Conservation (phyloP, 1,284 basidiomycete species). For the Ganoderma lucidum region DNA sequence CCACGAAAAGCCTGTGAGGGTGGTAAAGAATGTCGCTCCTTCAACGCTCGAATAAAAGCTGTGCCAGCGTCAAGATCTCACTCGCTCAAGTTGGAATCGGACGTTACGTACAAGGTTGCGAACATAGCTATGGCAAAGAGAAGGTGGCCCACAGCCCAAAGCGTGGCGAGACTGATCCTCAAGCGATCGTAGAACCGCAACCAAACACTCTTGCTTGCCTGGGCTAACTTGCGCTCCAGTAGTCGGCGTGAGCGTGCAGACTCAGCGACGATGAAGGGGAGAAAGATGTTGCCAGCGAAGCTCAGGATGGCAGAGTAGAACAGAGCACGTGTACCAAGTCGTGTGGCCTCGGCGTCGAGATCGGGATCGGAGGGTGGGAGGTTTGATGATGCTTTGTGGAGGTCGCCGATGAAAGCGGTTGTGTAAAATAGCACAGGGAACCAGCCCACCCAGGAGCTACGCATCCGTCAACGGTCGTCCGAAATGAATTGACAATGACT, state of each 20-base stretch:
- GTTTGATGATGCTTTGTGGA: conserved; percentile 67
- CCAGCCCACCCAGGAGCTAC: conserved; percentile 85
- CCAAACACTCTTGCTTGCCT: conserved; percentile 34
- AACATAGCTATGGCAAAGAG: conserved; percentile 76
- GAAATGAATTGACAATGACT: conserved; percentile 40
- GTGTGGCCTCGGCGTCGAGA: conserved; percentile 56
- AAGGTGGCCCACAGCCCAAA: conserved; percentile 84
- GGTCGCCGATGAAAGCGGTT: conserved; percentile 86
- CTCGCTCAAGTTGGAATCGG: background rate
- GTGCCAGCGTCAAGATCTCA: conserved; percentile 10
- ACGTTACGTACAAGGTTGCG: conserved; percentile 70
- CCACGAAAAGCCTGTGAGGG: conserved; percentile 79
- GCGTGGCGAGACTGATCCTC: conserved; percentile 65
- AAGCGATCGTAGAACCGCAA: conserved; percentile 43
- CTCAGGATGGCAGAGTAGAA: conserved; percentile 81
- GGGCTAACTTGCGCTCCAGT: conserved; percentile 36
- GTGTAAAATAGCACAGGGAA: conserved; percentile 92
- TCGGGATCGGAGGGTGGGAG: conserved; percentile 43
- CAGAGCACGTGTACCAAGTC: conserved; percentile 85
- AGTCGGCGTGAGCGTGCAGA: conserved; percentile 37
- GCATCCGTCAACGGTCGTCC: conserved; percentile 20
- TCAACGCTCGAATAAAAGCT: conserved; percentile 72
- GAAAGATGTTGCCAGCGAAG: conserved; percentile 71
- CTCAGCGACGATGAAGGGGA: conserved; percentile 74
- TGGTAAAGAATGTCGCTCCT: conserved; percentile 72